Evolutionary conservation across 2,329 filamentous ascomycete species (phyloP).

Genomic region (Stagonosporopsis rhizophila): DNA sequence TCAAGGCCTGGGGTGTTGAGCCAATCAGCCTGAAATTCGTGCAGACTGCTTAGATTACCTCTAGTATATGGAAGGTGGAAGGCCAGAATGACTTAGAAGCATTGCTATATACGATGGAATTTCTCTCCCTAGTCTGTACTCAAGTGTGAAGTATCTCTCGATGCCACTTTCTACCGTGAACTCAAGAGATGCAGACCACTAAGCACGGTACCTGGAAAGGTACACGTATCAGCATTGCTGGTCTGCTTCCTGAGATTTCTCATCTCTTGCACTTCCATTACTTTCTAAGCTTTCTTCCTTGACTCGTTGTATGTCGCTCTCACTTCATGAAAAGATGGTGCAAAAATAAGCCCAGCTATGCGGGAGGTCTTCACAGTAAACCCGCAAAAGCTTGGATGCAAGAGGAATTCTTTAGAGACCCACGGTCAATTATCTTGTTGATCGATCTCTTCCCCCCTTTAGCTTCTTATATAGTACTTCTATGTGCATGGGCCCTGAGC

Average conservation of each 20-base stretch:
- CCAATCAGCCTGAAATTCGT: constrained; percentile 42
- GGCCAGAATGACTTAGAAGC: background rate
- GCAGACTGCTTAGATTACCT: constrained; percentile 24
- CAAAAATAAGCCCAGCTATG: too few species aligned
- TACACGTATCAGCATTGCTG: background rate
- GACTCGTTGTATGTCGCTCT: too few species aligned
- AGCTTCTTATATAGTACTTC: background rate
- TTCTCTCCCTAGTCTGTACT: background rate
- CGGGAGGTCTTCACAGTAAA: too few species aligned
- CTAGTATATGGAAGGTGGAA: background rate
- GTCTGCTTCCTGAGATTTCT: too few species aligned
- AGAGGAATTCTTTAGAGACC: background rate
- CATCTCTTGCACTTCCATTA: too few species aligned
- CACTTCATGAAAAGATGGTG: too few species aligned
- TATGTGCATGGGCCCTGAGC: background rate
- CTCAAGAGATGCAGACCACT: background rate
- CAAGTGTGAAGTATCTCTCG: background rate
- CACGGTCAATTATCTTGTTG: background rate
- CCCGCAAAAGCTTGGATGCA: too few species aligned
- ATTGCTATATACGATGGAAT: background rate
- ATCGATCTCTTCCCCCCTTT: background rate
- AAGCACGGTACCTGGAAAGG: background rate
- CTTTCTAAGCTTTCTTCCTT: too few species aligned
- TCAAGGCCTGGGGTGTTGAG: constrained; percentile 46
- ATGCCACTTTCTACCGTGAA: background rate